Conservation (phyloP, 306 rosid genomes). For the Delonix regia region DNA sequence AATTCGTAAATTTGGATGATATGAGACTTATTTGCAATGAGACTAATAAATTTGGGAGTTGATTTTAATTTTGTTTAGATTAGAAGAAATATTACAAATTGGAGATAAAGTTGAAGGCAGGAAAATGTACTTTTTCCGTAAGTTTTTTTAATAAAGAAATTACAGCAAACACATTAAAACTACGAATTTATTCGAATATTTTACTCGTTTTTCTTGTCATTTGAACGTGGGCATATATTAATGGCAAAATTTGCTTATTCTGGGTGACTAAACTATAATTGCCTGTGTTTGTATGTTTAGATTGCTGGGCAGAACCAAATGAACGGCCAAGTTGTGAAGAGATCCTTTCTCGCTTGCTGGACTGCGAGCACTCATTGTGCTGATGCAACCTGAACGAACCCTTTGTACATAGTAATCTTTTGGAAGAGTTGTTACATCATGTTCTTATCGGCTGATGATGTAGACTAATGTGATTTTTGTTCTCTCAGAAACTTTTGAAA, state of each 20-base stretch:
- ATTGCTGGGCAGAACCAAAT: constrained; percentile 89
- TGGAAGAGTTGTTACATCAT: constrained; percentile 65
- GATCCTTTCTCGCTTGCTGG: constrained; percentile 81
- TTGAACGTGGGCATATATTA: not conserved
- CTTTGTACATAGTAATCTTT: constrained; percentile 58
- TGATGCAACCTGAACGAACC: constrained; percentile 50
- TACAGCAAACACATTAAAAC: not conserved
- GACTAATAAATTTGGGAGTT: too few relatives aligned
- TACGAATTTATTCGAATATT: not conserved
- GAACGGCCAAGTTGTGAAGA: constrained; percentile 94
- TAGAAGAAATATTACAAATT: too few relatives aligned
- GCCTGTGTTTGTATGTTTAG: constrained; percentile 47
- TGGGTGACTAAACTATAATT: not conserved
- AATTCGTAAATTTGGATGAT: too few relatives aligned
- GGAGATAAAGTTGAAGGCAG: too few relatives aligned
- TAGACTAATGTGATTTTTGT: constrained; percentile 51
- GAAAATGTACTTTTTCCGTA: too few relatives aligned
- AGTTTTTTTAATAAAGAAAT: too few relatives aligned
- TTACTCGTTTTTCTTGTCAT: constrained; percentile 7
- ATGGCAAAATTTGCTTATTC: constrained; percentile 5
- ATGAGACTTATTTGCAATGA: too few relatives aligned
- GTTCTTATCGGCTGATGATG: constrained; percentile 73
- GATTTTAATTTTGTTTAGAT: too few relatives aligned
- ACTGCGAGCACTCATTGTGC: constrained; percentile 73
- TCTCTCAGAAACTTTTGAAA: constrained; percentile 38